These are phyloP conservation scores for Arbutus unedo DNA, from an alignment of 148 eudicot genomes.

Conservation along the genomic window DNA sequence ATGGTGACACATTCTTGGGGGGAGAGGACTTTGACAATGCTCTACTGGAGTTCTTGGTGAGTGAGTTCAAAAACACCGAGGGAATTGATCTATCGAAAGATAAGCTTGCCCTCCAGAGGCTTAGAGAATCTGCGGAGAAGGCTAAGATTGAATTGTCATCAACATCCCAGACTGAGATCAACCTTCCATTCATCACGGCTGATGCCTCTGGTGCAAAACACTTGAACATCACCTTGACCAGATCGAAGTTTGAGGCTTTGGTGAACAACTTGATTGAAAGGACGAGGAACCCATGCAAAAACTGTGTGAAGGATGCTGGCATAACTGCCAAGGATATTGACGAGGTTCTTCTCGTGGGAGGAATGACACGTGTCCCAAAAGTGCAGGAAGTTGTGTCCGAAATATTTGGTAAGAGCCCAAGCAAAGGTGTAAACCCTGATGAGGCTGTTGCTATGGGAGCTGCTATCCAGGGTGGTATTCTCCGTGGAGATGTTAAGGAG, in stretches of 20 bases:
- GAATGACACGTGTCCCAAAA: constrained; percentile 94
- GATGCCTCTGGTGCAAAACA: constrained; percentile 93
- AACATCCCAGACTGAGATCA: constrained; percentile 90
- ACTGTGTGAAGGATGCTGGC: constrained; percentile 90
- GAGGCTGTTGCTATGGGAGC: constrained; percentile 99
- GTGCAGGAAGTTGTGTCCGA: constrained; percentile 77
- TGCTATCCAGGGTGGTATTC: constrained; percentile 95
- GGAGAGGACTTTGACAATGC: constrained; percentile 96
- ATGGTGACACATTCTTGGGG: constrained; percentile 96
- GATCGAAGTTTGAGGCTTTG: constrained; percentile 84
- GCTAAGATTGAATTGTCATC: constrained; percentile 95
- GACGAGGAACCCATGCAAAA: constrained; percentile 73
- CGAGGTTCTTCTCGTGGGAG: constrained; percentile 95
- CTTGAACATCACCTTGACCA: constrained; percentile 80
- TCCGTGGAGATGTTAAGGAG: constrained; percentile 95
- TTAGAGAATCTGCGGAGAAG: constrained; percentile 93
- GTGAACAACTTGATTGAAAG: constrained; percentile 81
- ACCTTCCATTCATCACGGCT: constrained; percentile 86
- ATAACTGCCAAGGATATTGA: constrained; percentile 64
- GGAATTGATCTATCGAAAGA: constrained; percentile 65
- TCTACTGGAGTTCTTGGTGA: constrained; percentile 68
- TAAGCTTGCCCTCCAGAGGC: constrained; percentile 86
- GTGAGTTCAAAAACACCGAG: constrained; percentile 79
- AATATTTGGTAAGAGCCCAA: constrained; percentile 84
- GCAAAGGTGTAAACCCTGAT: constrained; percentile 96